Evolutionary conservation across 139 green algal species (phyloP).

Genomic region (Chlamydomonas incerta): DNA sequence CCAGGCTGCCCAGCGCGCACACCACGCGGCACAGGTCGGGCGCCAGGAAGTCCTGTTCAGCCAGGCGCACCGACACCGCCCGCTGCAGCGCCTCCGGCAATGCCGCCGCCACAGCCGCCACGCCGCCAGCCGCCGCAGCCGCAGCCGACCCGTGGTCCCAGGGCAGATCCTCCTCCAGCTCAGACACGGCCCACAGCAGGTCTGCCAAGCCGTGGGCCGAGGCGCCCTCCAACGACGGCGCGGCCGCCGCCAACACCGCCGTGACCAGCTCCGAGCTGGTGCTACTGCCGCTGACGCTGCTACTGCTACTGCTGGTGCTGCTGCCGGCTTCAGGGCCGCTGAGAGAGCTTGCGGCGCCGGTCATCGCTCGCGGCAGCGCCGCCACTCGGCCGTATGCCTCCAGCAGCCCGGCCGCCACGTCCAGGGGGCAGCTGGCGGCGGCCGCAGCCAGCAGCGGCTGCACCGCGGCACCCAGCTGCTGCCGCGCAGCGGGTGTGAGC

Average conservation of each 20-base stretch:
- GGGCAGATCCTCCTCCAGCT: slow-evolving; percentile 14
- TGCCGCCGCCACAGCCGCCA: not conserved
- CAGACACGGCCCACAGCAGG: slow-evolving; percentile 19
- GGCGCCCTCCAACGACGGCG: not conserved
- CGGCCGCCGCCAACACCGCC: not conserved
- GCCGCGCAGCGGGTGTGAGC: not conserved
- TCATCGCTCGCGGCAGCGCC: not conserved
- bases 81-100: slow-evolving; percentile 22
- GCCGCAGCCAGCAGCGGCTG: not conserved
- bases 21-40: slow-evolving; percentile 45
- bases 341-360: not conserved
- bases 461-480: not conserved
- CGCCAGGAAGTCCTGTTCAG: slow-evolving; percentile 51
- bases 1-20: slow-evolving; percentile 50
- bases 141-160: slow-evolving; percentile 9
- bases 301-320: too few species aligned
- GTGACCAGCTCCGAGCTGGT: too few species aligned
- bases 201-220: not conserved
- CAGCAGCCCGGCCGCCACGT: slow-evolving; percentile 2
- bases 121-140: not conserved
- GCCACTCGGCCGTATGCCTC: slow-evolving; percentile 2
- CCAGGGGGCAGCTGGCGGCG: not conserved
- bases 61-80: not conserved
- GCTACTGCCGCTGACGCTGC: not conserved
- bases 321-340: not conserved